Percentiles rank a stretch among this genome's conserved stretches.
Conservation (phyloP, 2,329 filamentous ascomycete species). For the Chaetomium olivaceum region DNA sequence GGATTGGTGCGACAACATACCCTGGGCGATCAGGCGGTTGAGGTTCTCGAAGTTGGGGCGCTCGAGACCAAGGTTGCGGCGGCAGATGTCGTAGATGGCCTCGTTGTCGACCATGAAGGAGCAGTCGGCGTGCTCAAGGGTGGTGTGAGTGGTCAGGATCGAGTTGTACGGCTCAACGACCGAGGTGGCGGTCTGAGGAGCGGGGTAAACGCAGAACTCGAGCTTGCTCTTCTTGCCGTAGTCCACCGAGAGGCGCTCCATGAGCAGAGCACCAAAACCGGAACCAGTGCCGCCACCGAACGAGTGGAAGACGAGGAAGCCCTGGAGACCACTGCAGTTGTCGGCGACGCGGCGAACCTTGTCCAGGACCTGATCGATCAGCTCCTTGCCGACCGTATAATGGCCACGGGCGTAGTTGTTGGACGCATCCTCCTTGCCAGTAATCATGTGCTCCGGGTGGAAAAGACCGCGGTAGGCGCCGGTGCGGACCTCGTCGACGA, state of each 20-base stretch:
- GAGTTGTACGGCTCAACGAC: constrained; percentile 99
- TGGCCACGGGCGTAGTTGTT: constrained; percentile 99
- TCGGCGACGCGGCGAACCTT: constrained; percentile 97
- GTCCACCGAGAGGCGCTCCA: constrained; percentile 98
- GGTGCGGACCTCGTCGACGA: constrained; percentile 98
- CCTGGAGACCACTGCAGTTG: constrained; percentile 96
- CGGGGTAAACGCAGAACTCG: constrained; percentile 98
- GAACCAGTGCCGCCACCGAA: constrained; percentile 99
- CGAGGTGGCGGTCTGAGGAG: constrained; percentile 93
- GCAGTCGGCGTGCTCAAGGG: constrained; percentile 98
- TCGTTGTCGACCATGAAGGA: constrained; percentile 99
- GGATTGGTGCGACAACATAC: constrained; percentile 46
- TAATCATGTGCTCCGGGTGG: constrained; percentile 99
- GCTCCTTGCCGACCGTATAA: constrained; percentile 99
- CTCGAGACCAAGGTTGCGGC: constrained; percentile 94
- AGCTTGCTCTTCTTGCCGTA: constrained; percentile 99
- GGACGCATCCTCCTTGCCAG: constrained; percentile 98
- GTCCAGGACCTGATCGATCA: constrained; percentile 97
- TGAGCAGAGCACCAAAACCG: constrained; percentile 95
- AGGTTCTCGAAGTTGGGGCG: constrained; percentile 98
- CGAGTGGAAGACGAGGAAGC: constrained; percentile 99
- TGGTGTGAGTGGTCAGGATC: constrained; percentile 97
- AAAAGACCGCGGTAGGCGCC: constrained; percentile 94
- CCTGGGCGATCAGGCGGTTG: constrained; percentile 97
- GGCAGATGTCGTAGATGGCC: constrained; percentile 99